Conservation (phyloP, 2,329 filamentous ascomycete genomes). For the Magnaporthiopsis incrustans region DNA sequence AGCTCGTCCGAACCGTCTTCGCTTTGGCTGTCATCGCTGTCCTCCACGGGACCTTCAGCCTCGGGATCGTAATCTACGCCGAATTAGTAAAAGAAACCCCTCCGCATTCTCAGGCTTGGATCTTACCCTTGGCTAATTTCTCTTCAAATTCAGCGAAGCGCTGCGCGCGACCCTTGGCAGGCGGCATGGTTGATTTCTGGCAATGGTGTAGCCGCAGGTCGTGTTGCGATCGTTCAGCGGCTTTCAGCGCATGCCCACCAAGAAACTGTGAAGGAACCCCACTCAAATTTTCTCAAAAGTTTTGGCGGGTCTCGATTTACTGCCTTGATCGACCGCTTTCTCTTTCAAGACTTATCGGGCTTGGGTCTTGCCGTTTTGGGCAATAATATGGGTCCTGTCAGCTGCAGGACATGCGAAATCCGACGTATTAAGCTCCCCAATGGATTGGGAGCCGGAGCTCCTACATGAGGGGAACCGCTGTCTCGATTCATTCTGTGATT, state of each 20-base stretch:
- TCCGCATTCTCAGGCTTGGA: background rate
- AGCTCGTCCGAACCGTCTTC: slow-evolving; percentile 29
- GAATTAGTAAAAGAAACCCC: background rate
- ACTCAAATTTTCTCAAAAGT: slow-evolving; percentile 9
- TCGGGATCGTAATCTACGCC: slow-evolving; percentile 72
- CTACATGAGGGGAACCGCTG: no score
- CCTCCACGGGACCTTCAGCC: slow-evolving; percentile 48
- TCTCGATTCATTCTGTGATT: background rate
- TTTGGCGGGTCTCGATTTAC: slow-evolving; percentile 8
- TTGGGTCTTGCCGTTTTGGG: no score
- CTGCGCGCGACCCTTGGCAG: slow-evolving; percentile 45
- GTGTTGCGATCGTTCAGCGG: background rate
- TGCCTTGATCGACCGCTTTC: slow-evolving; percentile 7
- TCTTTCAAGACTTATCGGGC: no score
- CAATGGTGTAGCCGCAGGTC: slow-evolving; percentile 17
- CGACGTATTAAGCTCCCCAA: background rate
- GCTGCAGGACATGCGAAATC: background rate
- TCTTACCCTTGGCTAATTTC: slow-evolving; percentile 51
- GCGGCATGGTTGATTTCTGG: slow-evolving; percentile 32
- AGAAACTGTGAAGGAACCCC: background rate
- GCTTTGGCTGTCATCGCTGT: slow-evolving; percentile 35
- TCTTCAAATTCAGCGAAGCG: slow-evolving; percentile 57
- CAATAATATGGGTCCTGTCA: background rate
- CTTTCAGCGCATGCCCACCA: slow-evolving; percentile 8
- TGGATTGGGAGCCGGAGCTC: background rate